phyloP scores from a whole-genome alignment of 441 rosid species.

The Syzygium syzygioides region DNA sequence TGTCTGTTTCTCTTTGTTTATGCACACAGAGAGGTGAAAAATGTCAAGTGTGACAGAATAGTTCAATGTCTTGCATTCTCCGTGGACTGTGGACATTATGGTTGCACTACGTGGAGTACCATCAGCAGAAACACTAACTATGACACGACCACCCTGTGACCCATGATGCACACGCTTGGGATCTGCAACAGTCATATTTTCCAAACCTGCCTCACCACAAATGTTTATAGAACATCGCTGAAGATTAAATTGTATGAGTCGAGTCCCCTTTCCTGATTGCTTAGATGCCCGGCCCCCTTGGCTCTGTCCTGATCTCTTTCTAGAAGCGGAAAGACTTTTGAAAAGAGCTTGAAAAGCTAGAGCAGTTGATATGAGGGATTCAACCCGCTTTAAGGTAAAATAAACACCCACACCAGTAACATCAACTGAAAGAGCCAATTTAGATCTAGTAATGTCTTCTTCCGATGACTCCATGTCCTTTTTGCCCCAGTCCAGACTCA shows the following conservation, averaged over 20 bases:
- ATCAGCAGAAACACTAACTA: constrained; percentile 62
- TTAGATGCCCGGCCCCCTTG: constrained; percentile 49
- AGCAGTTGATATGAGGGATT: constrained; percentile 70
- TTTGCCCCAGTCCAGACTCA: constrained; percentile 92
- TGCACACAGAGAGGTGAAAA: constrained; percentile 56
- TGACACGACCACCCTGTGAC: constrained; percentile 92
- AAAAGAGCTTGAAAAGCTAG: constrained; percentile 72
- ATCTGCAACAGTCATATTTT: constrained; percentile 62
- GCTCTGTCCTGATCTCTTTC: constrained; percentile 44
- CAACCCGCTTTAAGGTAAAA: constrained; percentile 70
- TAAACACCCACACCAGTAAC: constrained; percentile 83
- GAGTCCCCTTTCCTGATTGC: constrained; percentile 83
- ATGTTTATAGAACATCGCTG: constrained; percentile 78
- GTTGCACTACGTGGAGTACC: constrained; percentile 81
- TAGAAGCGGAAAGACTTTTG: constrained; percentile 53
- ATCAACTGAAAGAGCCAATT: constrained; percentile 78
- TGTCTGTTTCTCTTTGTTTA: constrained; percentile 90
- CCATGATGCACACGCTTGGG: constrained; percentile 99
- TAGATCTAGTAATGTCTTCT: constrained; percentile 49
- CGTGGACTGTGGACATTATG: constrained; percentile 50
- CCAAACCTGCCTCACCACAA: constrained; percentile 68
- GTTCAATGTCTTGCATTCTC: constrained; percentile 57
- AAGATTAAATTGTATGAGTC: constrained; percentile 69
- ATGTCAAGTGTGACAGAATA: constrained; percentile 81
- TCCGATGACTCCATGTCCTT: constrained; percentile 66